Percentiles rank a stretch among this genome's conserved stretches.
These are phyloP conservation scores for Ustilago sp. DNA, from an alignment of 1,284 basidiomycete genomes.

Conservation along the genomic window DNA sequence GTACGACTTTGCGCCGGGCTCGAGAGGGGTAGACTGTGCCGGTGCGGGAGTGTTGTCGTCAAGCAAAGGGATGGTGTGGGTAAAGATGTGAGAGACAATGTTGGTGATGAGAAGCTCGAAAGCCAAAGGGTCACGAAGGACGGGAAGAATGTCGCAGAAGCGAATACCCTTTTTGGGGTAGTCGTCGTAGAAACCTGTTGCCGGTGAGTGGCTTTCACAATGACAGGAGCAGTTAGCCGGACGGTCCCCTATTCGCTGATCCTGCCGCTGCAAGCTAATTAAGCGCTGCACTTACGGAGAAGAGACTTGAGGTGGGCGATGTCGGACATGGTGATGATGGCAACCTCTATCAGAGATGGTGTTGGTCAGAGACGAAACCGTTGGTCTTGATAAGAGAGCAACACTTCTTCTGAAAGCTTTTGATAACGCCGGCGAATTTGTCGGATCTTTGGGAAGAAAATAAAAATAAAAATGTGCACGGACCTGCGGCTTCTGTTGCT, in stretches of 20 bases:
- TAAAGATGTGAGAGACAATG: conserved; percentile 86
- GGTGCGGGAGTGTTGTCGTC: conserved; percentile 59
- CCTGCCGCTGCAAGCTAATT: background rate
- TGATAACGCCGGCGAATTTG: conserved; percentile 15
- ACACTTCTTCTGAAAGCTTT: background rate
- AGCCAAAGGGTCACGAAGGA: conserved; percentile 67
- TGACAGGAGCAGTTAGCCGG: background rate
- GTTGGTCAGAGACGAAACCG: background rate
- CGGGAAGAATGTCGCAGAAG: conserved; percentile 69
- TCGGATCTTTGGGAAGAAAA: conserved; percentile 11
- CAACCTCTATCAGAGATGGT: conserved; percentile 1
- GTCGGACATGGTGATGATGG: conserved; percentile 51
- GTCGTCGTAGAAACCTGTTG: conserved; percentile 64
- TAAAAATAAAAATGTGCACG: conserved; percentile 1
- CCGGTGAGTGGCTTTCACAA: background rate
- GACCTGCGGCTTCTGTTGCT: background rate
- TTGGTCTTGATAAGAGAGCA: background rate
- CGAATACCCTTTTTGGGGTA: conserved; percentile 68
- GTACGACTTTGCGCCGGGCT: conserved; percentile 46
- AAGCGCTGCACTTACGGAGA: conserved; percentile 44
- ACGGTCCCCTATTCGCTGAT: background rate
- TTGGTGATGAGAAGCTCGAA: conserved; percentile 84
- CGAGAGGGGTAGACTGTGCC: conserved; percentile 21
- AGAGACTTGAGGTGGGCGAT: conserved; percentile 60
- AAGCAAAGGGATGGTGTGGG: conserved; percentile 75